Evolutionary conservation across 768 basidiomycete species (phyloP).

Genomic region (Boletus speciosus): DNA sequence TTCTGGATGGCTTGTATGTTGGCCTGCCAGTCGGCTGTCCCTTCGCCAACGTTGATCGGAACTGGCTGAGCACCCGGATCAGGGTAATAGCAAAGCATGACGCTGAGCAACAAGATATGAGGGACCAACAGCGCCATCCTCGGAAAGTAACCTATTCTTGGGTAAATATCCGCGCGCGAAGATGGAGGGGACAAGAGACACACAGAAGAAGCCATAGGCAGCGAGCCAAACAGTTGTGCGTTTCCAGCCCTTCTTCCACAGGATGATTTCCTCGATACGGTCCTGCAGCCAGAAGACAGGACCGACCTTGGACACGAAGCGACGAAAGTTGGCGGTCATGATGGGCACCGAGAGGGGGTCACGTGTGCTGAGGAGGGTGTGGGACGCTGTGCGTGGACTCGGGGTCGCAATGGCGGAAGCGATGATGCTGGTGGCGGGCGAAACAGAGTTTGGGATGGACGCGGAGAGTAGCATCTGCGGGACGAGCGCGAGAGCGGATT

Average conservation of each 20-base stretch:
- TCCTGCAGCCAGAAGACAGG: slow-evolving; percentile 91
- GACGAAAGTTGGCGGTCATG: slow-evolving; percentile 40
- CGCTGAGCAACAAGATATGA: slow-evolving; percentile 53
- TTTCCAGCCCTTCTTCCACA: slow-evolving; percentile 47
- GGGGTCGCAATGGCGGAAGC: slow-evolving; percentile 23
- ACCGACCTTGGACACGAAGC: slow-evolving; percentile 63
- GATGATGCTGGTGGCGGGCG: slow-evolving; percentile 3
- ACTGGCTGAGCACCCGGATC: slow-evolving; percentile 31
- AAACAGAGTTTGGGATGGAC: slow-evolving; percentile 19
- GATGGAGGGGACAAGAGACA: slow-evolving; percentile 26
- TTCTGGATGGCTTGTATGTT: slow-evolving; percentile 90
- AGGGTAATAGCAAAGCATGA: slow-evolving; percentile 68
- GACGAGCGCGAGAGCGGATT: slow-evolving; percentile 35
- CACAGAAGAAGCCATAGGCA: slow-evolving; percentile 76
- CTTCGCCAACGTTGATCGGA: slow-evolving; percentile 48
- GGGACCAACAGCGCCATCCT: slow-evolving; percentile 68
- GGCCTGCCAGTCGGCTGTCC: slow-evolving; percentile 75
- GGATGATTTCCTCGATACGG: slow-evolving; percentile 68
- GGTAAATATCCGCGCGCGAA: neutral
- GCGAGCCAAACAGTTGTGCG: slow-evolving; percentile 74
- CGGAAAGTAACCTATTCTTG: slow-evolving; percentile 66
- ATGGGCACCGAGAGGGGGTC: slow-evolving; percentile 76
- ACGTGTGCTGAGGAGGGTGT: slow-evolving; percentile 47
- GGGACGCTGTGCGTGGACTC: slow-evolving; percentile 9
- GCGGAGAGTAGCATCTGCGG: slow-evolving; percentile 37